Percentiles rank a stretch among this genome's conserved stretches.
These are phyloP conservation scores for Neonectria punicea DNA, from an alignment of 2,329 filamentous ascomycete species.

Conservation along the genomic window DNA sequence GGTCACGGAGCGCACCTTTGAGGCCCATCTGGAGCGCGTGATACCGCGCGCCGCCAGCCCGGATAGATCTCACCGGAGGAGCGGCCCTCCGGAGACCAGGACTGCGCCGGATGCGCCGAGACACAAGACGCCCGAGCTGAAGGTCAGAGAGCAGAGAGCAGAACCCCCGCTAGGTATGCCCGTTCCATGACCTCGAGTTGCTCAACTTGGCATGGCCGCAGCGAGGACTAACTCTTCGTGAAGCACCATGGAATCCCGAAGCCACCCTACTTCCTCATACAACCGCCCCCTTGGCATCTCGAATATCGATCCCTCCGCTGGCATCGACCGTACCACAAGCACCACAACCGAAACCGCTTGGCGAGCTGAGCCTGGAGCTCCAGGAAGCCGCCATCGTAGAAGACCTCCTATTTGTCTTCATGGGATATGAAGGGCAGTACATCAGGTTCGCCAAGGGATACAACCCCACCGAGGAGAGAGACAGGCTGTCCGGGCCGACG, in stretches of 20 bases:
- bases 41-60: constrained; percentile 69
- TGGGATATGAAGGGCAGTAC: constrained; percentile 99
- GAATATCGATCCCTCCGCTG: constrained; percentile 74
- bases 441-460: constrained; percentile 87
- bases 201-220: neutral
- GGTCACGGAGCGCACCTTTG: constrained; percentile 63
- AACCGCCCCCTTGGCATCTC: constrained; percentile 76
- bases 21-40: constrained; percentile 72
- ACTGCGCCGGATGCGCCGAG: constrained; percentile 51
- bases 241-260: constrained; percentile 79
- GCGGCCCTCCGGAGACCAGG: constrained; percentile 50
- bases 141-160: constrained; percentile 55
- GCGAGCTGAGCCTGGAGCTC: constrained; percentile 77
- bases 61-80: constrained; percentile 60
- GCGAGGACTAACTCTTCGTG: constrained; percentile 32
- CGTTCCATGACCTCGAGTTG: neutral
- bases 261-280: constrained; percentile 77
- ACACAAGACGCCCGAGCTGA: constrained; percentile 57
- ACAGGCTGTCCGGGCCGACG: constrained; percentile 82
- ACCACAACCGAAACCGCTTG: constrained; percentile 75
- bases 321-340: constrained; percentile 79
- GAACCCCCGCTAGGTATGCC: constrained; percentile 56
- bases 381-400: constrained; percentile 91
- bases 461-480: constrained; percentile 85
- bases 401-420: constrained; percentile 92